Conservation (phyloP, 176 grass and related monocot species). For the Oryza meridionalis region DNA sequence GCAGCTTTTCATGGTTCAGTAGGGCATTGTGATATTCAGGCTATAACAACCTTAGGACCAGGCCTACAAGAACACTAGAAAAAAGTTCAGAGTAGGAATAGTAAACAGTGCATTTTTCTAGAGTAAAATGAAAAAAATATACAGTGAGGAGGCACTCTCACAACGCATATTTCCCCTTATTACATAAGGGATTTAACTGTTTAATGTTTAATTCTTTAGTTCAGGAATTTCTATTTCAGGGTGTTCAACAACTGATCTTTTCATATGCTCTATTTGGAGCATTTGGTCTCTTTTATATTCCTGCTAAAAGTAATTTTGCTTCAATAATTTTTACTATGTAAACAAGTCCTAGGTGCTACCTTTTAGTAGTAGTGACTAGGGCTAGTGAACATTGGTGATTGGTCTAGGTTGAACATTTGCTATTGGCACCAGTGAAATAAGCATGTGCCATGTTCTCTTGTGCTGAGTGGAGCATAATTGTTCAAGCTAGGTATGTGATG, state of each 20-base stretch:
- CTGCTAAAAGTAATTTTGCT: neutral
- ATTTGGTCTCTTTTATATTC: neutral
- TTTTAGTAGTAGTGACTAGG: neutral
- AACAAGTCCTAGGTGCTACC: conserved; percentile 13
- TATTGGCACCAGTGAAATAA: conserved; percentile 24
- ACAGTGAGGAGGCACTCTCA: neutral
- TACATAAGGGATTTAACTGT: neutral
- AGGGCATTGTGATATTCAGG: neutral
- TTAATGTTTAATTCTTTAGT: neutral
- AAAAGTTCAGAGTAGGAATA: neutral
- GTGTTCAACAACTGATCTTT: neutral
- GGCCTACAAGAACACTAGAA: conserved; percentile 11
- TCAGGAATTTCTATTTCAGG: neutral
- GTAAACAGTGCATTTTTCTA: neutral
- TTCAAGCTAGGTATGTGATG: conserved; percentile 1
- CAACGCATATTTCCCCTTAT: neutral
- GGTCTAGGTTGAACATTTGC: conserved; percentile 21
- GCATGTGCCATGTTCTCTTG: conserved; percentile 49
- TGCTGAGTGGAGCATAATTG: conserved; percentile 35
- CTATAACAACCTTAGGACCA: neutral
- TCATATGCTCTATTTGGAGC: neutral
- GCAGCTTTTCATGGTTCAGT: conserved; percentile 11
- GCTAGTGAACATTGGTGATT: neutral
- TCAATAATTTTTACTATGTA: neutral
- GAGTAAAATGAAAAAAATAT: neutral